Percentiles rank a stretch among this genome's conserved stretches.
Evolutionary conservation across 2,329 filamentous ascomycete genomes (phyloP).

Genomic region (Fusarium chlamydosporum): DNA sequence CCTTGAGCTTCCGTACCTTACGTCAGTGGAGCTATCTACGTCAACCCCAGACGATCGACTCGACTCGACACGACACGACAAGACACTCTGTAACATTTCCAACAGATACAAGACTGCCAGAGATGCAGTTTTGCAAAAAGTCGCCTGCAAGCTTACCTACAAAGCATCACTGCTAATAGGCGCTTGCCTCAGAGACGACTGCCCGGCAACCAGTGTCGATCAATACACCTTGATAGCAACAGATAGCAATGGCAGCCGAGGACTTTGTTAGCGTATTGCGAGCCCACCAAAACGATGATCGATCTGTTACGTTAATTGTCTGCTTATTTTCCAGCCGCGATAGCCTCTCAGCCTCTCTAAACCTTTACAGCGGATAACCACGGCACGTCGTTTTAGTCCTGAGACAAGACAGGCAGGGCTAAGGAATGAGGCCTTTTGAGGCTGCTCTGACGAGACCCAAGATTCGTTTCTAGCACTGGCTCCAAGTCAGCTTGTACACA

Average conservation of each 20-base stretch:
- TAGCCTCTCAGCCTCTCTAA: not conserved
- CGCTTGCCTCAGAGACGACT: conserved; percentile 10
- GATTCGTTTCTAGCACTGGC: conserved; percentile 13
- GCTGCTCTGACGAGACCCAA: conserved; percentile 30
- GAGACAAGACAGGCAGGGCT: conserved; percentile 14
- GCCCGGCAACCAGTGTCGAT: conserved; percentile 18
- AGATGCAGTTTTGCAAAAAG: conserved; percentile 19
- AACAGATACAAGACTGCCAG: conserved; percentile 21
- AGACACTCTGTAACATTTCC: conserved; percentile 8
- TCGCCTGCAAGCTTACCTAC: not conserved
- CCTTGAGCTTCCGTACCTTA: conserved; percentile 1
- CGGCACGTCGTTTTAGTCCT: conserved; percentile 6
- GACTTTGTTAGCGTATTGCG: conserved; percentile 4
- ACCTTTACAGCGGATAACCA: conserved; percentile 9
- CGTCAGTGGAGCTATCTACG: conserved; percentile 30
- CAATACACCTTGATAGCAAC: conserved; percentile 6
- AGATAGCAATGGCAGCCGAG: not conserved
- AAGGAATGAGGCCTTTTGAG: conserved; percentile 42
- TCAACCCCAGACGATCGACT: conserved; percentile 32
- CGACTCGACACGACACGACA: conserved; percentile 2
- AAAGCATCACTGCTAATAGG: not conserved
- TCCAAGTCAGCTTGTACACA: conserved; percentile 1
- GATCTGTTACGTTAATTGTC: not conserved
- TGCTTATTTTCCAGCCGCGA: not conserved
- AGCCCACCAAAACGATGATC: conserved; percentile 10